phyloP scores from a whole-genome alignment of 225 moss, liverwort and hornwort species.

The Marchantia polymorpha region DNA sequence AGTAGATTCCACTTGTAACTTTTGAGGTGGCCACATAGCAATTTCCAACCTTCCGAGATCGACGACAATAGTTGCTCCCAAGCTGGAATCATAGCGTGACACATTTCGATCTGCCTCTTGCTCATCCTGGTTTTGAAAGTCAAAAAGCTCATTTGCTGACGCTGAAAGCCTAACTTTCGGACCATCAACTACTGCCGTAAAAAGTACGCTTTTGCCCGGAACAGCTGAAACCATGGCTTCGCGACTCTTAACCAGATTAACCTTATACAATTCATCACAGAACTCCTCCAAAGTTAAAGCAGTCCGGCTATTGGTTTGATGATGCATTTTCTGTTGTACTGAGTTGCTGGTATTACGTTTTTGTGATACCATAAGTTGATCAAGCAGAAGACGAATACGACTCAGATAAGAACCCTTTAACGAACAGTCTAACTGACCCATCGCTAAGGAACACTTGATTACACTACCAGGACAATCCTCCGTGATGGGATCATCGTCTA shows the following conservation, averaged over 20 bases:
- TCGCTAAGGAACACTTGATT: slow-evolving; percentile 66
- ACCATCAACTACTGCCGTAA: slow-evolving; percentile 73
- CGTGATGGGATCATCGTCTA: slow-evolving; percentile 45
- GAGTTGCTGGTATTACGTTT: slow-evolving; percentile 13
- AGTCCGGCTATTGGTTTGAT: slow-evolving; percentile 25
- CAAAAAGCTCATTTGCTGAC: slow-evolving; percentile 54
- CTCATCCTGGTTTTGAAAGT: slow-evolving; percentile 33
- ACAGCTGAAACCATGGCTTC: slow-evolving; percentile 44
- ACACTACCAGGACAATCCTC: slow-evolving; percentile 55
- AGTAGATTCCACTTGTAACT: slow-evolving; percentile 24
- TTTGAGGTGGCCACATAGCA: slow-evolving; percentile 70
- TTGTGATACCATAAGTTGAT: slow-evolving; percentile 45
- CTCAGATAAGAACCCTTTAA: slow-evolving; percentile 58
- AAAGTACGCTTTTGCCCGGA: slow-evolving; percentile 56
- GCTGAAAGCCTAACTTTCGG: slow-evolving; percentile 63
- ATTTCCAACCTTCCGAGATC: slow-evolving; percentile 80
- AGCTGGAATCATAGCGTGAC: slow-evolving; percentile 28
- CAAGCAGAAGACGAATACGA: slow-evolving; percentile 56
- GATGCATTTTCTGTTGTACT: not conserved
- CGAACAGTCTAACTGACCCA: slow-evolving; percentile 66
- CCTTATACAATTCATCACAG: slow-evolving; percentile 47
- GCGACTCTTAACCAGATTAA: slow-evolving; percentile 53
- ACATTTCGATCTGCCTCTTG: slow-evolving; percentile 36
- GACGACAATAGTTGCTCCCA: slow-evolving; percentile 45
- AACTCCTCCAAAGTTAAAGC: slow-evolving; percentile 46